These are phyloP conservation scores for Diutina rugosa DNA, from an alignment of 1,139 yeast species.

Conservation along the genomic window DNA sequence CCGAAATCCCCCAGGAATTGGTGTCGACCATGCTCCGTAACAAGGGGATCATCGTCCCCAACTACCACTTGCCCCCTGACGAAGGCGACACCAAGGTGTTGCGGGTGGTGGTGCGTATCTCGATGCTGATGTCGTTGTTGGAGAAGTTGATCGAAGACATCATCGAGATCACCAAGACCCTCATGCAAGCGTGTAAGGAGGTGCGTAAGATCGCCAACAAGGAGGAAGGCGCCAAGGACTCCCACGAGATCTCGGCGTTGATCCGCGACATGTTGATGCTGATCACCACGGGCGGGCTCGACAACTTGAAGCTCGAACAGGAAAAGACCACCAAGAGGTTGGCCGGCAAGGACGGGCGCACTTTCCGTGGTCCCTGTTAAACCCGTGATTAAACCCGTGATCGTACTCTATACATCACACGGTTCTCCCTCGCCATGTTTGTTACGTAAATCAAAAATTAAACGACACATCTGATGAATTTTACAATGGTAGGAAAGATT, in stretches of 20 bases:
- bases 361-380: neutral
- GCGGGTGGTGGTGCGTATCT: conserved; percentile 73
- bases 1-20: conserved; percentile 78
- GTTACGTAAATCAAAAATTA: neutral
- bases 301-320: conserved; percentile 12
- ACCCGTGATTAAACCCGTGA: too few relatives aligned
- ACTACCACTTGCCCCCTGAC: conserved; percentile 69
- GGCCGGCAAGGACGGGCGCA: neutral
- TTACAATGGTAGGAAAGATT: too few relatives aligned
- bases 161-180: conserved; percentile 39
- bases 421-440: neutral
- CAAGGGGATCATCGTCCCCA: conserved; percentile 83
- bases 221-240: conserved; percentile 8
- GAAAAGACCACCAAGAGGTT: neutral
- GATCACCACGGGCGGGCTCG: conserved; percentile 27
- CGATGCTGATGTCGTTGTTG: conserved; percentile 57
- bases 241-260: conserved; percentile 11
- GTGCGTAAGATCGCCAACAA: conserved; percentile 17
- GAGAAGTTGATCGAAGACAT: conserved; percentile 62
- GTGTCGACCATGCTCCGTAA: conserved; percentile 62
- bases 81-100: conserved; percentile 50
- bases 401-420: too few relatives aligned
- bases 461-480: too few relatives aligned
- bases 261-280: conserved; percentile 22
- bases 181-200: conserved; percentile 16